These are phyloP conservation scores for Acanthamoeba royreba DNA, from an alignment of 208 protist genomes.

Conservation along the genomic window DNA sequence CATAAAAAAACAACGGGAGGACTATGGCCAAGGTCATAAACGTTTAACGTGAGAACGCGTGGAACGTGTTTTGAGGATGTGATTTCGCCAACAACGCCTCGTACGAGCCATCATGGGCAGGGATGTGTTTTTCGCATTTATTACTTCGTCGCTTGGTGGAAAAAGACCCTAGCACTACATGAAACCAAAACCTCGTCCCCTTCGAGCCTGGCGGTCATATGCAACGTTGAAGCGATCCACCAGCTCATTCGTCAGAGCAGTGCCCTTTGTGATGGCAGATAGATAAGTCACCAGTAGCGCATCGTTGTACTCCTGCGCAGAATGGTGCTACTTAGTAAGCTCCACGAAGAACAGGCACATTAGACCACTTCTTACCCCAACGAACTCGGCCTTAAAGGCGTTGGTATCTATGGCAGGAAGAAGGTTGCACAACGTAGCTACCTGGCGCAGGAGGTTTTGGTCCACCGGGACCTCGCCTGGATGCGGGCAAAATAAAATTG, in stretches of 20 bases:
- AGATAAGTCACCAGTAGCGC: constrained; percentile 71
- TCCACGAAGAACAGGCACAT: not conserved
- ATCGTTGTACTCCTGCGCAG: constrained; percentile 72
- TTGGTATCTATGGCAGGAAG: constrained; percentile 66
- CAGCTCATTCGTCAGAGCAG: constrained; percentile 63
- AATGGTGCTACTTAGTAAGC: not conserved
- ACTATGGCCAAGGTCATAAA: too few species aligned
- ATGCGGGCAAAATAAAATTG: not conserved
- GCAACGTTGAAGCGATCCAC: constrained; percentile 64
- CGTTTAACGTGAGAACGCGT: too few species aligned
- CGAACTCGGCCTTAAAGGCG: constrained; percentile 60
- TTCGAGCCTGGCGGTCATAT: constrained; percentile 56
- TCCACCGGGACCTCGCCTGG: constrained; percentile 57
- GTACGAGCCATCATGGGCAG: too few species aligned
- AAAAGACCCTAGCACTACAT: too few species aligned
- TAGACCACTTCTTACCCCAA: constrained; percentile 19
- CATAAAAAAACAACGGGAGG: too few species aligned
- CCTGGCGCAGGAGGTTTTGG: constrained; percentile 64
- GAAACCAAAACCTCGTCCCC: not conserved
- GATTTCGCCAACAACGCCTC: too few species aligned
- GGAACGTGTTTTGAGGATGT: too few species aligned
- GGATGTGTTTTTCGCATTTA: too few species aligned
- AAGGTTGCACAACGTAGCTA: constrained; percentile 60
- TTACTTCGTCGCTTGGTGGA: too few species aligned
- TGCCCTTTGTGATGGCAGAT: constrained; percentile 62